phyloP scores from a whole-genome alignment of 2,329 filamentous ascomycete genomes.

The Aspergillus vadensis region DNA sequence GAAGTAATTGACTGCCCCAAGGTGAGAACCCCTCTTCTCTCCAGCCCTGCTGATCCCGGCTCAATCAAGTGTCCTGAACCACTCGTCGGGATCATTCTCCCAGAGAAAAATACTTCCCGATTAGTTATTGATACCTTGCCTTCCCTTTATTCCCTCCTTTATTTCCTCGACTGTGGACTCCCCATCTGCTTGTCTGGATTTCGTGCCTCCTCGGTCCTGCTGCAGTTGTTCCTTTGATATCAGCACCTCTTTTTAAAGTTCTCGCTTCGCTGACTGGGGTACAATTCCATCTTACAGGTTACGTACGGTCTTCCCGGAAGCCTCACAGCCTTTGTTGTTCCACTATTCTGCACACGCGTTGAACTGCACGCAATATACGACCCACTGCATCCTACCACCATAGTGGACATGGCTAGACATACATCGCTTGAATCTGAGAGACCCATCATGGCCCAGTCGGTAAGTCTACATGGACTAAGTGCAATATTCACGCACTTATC shows the following conservation, averaged over 20 bases:
- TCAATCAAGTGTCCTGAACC: neutral
- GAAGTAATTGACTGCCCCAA: neutral
- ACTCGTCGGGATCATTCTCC: neutral
- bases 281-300: neutral
- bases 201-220: neutral
- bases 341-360: neutral
- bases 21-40: neutral
- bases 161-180: neutral
- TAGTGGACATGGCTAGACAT: slow-evolving; percentile 38
- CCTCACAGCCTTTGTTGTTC: neutral
- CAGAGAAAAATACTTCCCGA: neutral
- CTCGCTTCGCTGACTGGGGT: neutral
- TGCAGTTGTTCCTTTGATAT: neutral
- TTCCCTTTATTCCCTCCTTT: neutral
- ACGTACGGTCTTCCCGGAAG: neutral
- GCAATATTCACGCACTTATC: neutral
- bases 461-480: slow-evolving; percentile 31
- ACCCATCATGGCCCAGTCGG: slow-evolving; percentile 58
- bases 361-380: neutral
- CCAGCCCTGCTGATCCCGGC: neutral
- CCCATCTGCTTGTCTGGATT: neutral
- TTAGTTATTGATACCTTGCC: neutral
- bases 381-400: neutral
- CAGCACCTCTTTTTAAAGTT: neutral
- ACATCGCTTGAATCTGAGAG: slow-evolving; percentile 56